Base-by-base conservation (phyloP, 106 monocot genomes). In the Dioscorea zingiberensis region DNA sequence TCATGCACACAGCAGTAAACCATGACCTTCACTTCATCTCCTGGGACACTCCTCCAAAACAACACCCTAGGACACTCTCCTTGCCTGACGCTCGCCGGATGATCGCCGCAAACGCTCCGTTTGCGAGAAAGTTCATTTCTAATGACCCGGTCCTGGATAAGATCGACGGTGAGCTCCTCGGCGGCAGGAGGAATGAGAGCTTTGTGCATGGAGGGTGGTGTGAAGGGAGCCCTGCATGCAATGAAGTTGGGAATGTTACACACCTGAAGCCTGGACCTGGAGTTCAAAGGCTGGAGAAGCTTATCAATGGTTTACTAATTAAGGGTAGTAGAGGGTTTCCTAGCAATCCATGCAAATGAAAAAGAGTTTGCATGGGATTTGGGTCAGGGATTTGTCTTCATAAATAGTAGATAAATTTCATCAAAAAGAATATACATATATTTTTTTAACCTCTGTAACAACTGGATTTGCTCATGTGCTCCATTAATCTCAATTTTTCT, bases 11-110 rank as follows among this genome's bases (percentile, higher is more conserved):
- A 8, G 81, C 69, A 19, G 86, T 80, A 0, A 94, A 89, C 86
- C 82, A 93, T 47, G 92, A 93, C 71, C 77, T 93, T 3, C 92
- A 93, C 69, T 87, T 76, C 77, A 89, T 94, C 28, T 21, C 74
- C 2, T 89, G 94, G 94, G 94, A 94, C 68, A 49, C 6, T 8
- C 89, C 94, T 1, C 94, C 94, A 1, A 76, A 76, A 75, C 94
- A 94, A 57, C 94, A 94, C 62, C 94, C 94, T 7, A 83, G 72
- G 53, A 21, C 54, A 19, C 81, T 94, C 48, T 55, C 27, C 48
- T 21, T 74, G 25, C 45, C 5, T 18, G 89, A 94, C 71, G 27
- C 47, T 3, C 22, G 60, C 12, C 54, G 18, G 13, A 89, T 94
- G 94, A 55, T 86, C 16, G 48, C 21, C 24, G 90, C 86, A 76